Evolutionary conservation across 2,329 filamentous ascomycete genomes (phyloP), one percentile per base, ranked within the genome.

Genomic region (Microdochium bolleyi): DNA sequence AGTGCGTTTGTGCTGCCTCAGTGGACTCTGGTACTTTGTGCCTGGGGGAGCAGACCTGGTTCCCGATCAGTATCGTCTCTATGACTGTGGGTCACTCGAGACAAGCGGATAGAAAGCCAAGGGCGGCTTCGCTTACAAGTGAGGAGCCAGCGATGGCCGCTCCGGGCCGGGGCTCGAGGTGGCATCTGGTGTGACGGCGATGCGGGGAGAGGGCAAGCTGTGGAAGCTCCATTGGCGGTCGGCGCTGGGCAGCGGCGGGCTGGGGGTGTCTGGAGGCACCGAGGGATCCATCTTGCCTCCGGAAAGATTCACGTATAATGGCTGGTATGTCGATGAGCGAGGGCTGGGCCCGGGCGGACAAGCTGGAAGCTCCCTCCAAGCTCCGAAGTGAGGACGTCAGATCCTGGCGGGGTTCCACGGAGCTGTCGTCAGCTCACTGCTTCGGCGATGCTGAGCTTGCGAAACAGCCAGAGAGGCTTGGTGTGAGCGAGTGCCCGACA

Each of bases 1-100:
- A 1, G 79, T 80, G 48, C 80, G 72, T 55, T 70, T 76, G 61
- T 83, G 80, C 50, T 84, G 80, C 54, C 80, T 73, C 64, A 80
- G 64, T 27, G 79, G 80, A 55, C 79, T 83, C 52, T 74, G 70
- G 59, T 71, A 80, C 51, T 69, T 66, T 44, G 65, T 63, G 27
- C 68, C 55, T 46, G 64, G 59, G 21, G 73, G 72, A 21, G 76
- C 72, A 50, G 76, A 74, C 51, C 76, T 80, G 57, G 44, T 51
- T 44, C 38, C 48, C 11, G 27, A 30, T 30, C 5, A 30, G 27
- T 11, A 54, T 22, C n/a, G 30, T n/a, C 25, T 38, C 44, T 13
- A 41, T 49, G 21, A n/a, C 21, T 10, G 16, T 8, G 22, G 22
- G 19, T n/a, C 13, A 46, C 41, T 3, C 10, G 5, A 8, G 13